phyloP scores from a whole-genome alignment of 306 rosid species.

The Heteromeles arbutifolia region DNA sequence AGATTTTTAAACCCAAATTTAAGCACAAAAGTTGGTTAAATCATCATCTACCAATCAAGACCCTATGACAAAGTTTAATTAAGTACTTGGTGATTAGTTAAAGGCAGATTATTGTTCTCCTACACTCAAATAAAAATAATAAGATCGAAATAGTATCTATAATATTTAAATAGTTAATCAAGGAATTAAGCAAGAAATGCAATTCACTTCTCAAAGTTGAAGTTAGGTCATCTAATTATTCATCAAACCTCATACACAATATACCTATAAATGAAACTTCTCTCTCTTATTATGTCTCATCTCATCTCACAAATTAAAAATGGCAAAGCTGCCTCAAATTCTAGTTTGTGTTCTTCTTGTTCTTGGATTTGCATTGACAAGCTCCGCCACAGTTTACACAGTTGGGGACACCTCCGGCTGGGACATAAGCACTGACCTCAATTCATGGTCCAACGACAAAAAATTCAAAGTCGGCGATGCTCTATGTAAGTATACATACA shows the following conservation, averaged over 20 bases:
- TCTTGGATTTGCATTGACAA: conserved; percentile 25
- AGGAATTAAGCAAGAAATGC: not conserved
- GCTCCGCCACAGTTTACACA: conserved; percentile 50
- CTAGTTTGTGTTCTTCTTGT: conserved; percentile 23
- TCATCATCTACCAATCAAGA: not conserved
- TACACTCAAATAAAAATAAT: not conserved
- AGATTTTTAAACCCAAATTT: not conserved
- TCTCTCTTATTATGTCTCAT: not conserved
- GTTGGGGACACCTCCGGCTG: conserved; percentile 93
- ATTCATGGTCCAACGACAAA: conserved; percentile 56
- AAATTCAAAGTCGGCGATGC: conserved; percentile 53
- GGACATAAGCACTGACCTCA: conserved; percentile 83
- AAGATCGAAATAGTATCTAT: not conserved
- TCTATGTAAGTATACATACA: conserved; percentile 38
- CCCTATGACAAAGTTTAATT: not conserved
- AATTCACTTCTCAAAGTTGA: conserved; percentile 14
- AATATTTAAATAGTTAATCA: not conserved
- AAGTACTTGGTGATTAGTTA: not conserved
- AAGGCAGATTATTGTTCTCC: not conserved
- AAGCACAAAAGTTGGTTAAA: not conserved
- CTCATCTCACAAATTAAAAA: conserved; percentile 6
- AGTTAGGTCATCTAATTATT: conserved; percentile 60
- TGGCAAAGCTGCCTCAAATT: conserved; percentile 36
- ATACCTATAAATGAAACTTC: not conserved
- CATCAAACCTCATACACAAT: conserved; percentile 21